Evolutionary conservation across 345 rosid genomes (phyloP).

Genomic region (Populus nigra): DNA sequence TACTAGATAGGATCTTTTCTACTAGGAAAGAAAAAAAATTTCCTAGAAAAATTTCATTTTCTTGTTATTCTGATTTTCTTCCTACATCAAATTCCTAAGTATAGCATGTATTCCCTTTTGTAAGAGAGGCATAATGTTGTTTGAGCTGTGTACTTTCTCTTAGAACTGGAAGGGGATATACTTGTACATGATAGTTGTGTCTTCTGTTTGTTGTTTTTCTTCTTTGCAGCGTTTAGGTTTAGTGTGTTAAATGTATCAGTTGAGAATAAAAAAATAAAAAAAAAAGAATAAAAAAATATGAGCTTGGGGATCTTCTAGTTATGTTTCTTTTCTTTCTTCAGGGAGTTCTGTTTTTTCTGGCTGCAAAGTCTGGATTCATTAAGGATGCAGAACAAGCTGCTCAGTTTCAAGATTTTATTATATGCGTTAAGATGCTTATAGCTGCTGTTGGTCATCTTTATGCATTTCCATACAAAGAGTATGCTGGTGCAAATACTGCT

Average conservation of each 20-base stretch:
- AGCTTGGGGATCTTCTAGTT: background rate
- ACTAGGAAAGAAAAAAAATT: background rate
- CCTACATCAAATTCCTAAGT: background rate
- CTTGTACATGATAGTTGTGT: background rate
- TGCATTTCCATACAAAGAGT: constrained; percentile 96
- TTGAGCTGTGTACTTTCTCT: background rate
- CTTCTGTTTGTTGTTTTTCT: background rate
- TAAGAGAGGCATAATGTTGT: background rate
- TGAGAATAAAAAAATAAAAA: background rate
- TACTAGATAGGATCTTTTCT: background rate
- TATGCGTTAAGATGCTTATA: constrained; percentile 95
- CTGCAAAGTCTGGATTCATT: constrained; percentile 84
- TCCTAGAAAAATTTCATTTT: background rate
- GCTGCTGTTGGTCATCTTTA: constrained; percentile 93
- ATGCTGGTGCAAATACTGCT: constrained; percentile 90
- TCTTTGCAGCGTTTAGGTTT: background rate
- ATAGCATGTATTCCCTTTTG: background rate
- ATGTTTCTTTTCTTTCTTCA: constrained; percentile 18
- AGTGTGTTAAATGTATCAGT: background rate
- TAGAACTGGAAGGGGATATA: background rate
- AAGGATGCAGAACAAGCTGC: constrained; percentile 86
- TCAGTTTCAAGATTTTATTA: constrained; percentile 76
- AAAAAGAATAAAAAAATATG: too few species aligned
- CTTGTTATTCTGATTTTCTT: background rate
- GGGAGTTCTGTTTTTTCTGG: constrained; percentile 97